Conservation (phyloP, 1,139 yeast species). For the Kodamaea fungicola region DNA sequence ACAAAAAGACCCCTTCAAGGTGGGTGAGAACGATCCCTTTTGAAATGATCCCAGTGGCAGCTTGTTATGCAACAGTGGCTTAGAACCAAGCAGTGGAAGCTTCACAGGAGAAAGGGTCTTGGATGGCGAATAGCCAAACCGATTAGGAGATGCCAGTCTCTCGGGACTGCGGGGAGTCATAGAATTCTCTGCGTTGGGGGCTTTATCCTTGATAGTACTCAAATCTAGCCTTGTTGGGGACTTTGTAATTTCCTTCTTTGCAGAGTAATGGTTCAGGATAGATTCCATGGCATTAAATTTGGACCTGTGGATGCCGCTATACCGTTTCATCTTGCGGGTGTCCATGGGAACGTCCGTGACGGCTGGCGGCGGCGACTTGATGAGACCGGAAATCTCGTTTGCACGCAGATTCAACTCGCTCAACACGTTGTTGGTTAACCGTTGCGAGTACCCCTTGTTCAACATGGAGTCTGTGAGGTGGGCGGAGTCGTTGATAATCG, state of each 20-base stretch:
- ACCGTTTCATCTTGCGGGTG: slow-evolving; percentile 20
- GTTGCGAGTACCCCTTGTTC: slow-evolving; percentile 40
- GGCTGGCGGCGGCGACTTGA: slow-evolving; percentile 13
- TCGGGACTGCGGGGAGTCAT: too few relatives aligned
- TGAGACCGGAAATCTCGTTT: slow-evolving; percentile 22
- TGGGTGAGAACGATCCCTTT: too few relatives aligned
- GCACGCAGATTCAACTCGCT: slow-evolving; percentile 39
- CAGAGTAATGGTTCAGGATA: slow-evolving; percentile 40
- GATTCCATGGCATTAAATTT: slow-evolving; percentile 41
- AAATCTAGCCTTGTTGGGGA: not conserved
- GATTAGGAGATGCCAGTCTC: too few relatives aligned
- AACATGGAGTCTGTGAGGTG: slow-evolving; percentile 24
- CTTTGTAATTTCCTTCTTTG: slow-evolving; percentile 2
- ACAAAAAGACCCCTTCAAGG: too few relatives aligned
- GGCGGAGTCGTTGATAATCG: slow-evolving; percentile 5
- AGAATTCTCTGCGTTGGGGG: too few relatives aligned
- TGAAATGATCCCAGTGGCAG: too few relatives aligned
- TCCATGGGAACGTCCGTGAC: slow-evolving; percentile 1
- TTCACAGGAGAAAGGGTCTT: too few relatives aligned
- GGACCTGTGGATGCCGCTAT: slow-evolving; percentile 31
- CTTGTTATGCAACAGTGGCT: too few relatives aligned
- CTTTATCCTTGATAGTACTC: too few relatives aligned
- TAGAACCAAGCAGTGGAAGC: too few relatives aligned
- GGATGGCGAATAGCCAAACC: too few relatives aligned
- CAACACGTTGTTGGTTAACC: slow-evolving; percentile 38